Conservation (phyloP, 1,284 basidiomycete genomes). For the Leccinum griseonigrum region DNA sequence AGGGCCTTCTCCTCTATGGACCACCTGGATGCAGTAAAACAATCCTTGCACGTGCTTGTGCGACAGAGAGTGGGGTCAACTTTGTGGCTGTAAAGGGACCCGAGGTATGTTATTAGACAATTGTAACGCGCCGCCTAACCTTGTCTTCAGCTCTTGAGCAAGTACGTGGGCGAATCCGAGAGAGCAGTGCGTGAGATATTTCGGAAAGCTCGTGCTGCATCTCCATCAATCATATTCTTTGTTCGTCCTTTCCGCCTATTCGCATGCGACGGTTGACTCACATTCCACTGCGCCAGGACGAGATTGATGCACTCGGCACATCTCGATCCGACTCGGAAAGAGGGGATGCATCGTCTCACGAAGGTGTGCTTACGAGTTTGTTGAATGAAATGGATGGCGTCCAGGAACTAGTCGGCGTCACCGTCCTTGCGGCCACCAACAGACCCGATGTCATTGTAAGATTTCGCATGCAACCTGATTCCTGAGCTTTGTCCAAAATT, state of each 20-base stretch:
- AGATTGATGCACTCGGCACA: conserved; percentile 92
- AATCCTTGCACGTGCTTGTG: conserved; percentile 89
- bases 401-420: conserved; percentile 89
- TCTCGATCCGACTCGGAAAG: conserved; percentile 68
- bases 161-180: conserved; percentile 98
- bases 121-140: not conserved
- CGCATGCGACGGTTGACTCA: not conserved
- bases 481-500: conserved; percentile 1
- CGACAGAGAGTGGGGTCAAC: conserved; percentile 93
- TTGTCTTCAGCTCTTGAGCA: conserved; percentile 76
- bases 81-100: conserved; percentile 98
- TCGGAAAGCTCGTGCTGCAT: conserved; percentile 88
- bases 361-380: conserved; percentile 90
- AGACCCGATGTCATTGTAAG: conserved; percentile 88
- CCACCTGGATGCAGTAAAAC: conserved; percentile 99
- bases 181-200: conserved; percentile 94
- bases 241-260: conserved; percentile 45
- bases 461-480: conserved; percentile 5
- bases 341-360: conserved; percentile 53
- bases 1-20: conserved; percentile 92
- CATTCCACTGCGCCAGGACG: conserved; percentile 62
- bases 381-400: conserved; percentile 99
- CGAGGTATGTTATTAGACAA: conserved; percentile 54
- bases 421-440: conserved; percentile 95
- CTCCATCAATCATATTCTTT: conserved; percentile 96